Evolutionary conservation across 345 rosid species (phyloP).

Genomic region (Cardamine chenopodiifolia): DNA sequence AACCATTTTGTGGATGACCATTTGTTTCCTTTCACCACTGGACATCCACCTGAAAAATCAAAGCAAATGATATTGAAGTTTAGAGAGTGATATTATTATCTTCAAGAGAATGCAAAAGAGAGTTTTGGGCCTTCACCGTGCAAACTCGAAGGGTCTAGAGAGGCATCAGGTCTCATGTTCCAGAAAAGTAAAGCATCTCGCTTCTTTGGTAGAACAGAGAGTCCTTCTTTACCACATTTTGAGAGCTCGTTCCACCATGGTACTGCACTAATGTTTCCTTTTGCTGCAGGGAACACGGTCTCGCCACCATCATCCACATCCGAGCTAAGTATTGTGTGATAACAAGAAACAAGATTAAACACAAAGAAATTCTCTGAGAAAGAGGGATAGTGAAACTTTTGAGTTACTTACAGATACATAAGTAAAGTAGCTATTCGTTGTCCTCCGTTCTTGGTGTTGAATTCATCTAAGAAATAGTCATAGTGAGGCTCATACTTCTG

Average conservation of each 20-base stretch:
- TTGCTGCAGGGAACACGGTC: constrained; percentile 92
- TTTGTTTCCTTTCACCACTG: constrained; percentile 91
- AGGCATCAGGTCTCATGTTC: constrained; percentile 96
- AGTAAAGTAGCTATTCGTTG: constrained; percentile 95
- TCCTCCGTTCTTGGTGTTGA: constrained; percentile 88
- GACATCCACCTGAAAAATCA: constrained; percentile 76
- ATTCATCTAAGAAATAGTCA: constrained; percentile 89
- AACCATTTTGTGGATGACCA: constrained; percentile 99
- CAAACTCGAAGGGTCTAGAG: constrained; percentile 78
- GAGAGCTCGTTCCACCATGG: constrained; percentile 96
- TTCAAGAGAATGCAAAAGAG: constrained; percentile 11
- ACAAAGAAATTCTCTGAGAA: not conserved
- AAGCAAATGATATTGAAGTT: constrained; percentile 3
- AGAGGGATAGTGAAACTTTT: not conserved
- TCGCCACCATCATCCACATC: constrained; percentile 99
- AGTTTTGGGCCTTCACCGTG: constrained; percentile 62
- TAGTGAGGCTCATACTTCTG: constrained; percentile 96
- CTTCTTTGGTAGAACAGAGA: constrained; percentile 86
- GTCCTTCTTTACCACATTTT: constrained; percentile 83
- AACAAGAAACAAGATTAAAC: constrained; percentile 6
- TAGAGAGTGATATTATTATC: constrained; percentile 2
- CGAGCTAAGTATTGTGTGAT: constrained; percentile 50
- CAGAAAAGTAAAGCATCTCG: constrained; percentile 98
- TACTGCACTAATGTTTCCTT: constrained; percentile 79
- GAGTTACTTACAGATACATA: constrained; percentile 88